These are phyloP conservation scores for Solanum hybrid DNA, from an alignment of 305 asterid species.

Conservation along the genomic window DNA sequence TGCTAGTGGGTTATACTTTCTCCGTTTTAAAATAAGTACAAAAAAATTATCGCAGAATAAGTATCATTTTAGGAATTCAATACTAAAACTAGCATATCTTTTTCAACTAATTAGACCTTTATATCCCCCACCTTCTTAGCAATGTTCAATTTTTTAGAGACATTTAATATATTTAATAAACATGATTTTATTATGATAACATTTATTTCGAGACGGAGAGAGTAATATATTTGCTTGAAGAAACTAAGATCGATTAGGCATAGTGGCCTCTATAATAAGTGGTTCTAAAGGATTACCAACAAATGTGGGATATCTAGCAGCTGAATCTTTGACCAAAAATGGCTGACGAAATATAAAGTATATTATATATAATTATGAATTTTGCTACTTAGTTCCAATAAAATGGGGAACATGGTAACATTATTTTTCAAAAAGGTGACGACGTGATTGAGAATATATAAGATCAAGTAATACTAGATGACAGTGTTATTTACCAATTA, in stretches of 20 bases:
- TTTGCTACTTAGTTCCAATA: background rate
- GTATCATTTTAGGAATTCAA: fast-evolving
- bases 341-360: background rate
- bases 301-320: background rate
- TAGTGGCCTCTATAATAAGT: background rate
- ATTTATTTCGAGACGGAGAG: background rate
- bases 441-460: background rate
- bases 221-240: background rate
- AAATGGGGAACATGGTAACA: background rate
- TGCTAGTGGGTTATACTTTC: background rate
- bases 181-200: too few species aligned
- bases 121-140: background rate
- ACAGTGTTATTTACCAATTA: background rate
- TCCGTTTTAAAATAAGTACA: background rate
- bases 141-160: fast-evolving
- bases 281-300: background rate
- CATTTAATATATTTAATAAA: too few species aligned
- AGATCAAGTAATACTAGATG: background rate
- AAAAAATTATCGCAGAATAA: fast-evolving
- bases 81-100: background rate
- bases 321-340: constrained; percentile 14
- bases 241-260: background rate
- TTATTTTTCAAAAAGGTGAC: background rate
- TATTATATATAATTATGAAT: background rate
- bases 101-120: background rate